These are phyloP conservation scores for Mortierella hygrophila DNA, from an alignment of 192 early-diverging fungal genomes.

Conservation along the genomic window DNA sequence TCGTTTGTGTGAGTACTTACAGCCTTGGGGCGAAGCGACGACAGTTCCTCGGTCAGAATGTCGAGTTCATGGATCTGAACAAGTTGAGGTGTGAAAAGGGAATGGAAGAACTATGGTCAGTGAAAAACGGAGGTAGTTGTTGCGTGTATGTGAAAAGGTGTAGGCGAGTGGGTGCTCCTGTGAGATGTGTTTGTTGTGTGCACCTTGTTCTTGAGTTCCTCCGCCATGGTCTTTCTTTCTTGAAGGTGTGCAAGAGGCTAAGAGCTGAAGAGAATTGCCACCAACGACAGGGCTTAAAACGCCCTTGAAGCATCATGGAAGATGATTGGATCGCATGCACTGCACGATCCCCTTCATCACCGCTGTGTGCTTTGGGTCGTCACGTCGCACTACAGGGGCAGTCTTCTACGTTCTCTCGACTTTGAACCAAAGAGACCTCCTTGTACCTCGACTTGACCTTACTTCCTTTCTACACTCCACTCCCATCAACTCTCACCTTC, in stretches of 20 bases:
- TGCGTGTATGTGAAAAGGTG: neutral
- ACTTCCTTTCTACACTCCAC: too few species aligned
- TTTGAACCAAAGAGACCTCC: too few species aligned
- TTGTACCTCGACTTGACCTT: too few species aligned
- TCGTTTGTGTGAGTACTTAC: neutral
- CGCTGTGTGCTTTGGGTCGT: neutral
- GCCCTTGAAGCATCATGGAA: neutral
- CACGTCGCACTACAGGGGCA: slow-evolving; percentile 1
- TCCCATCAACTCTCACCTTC: too few species aligned
- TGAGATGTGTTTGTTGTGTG: neutral
- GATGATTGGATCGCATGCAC: neutral
- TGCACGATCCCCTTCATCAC: neutral
- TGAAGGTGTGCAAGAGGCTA: neutral
- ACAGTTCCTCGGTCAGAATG: slow-evolving; percentile 46
- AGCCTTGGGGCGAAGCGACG: slow-evolving; percentile 29
- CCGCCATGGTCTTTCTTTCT: slow-evolving; percentile 3
- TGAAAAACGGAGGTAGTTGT: neutral
- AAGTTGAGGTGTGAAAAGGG: neutral
- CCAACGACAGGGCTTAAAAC: neutral
- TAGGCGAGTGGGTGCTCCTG: neutral
- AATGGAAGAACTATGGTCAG: neutral
- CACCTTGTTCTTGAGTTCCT: slow-evolving; percentile 45
- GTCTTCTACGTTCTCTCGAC: too few species aligned
- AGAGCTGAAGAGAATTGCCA: neutral
- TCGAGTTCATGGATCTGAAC: slow-evolving; percentile 47